Evolutionary conservation across 805 yeast genomes (phyloP), one percentile per base, ranked within the genome.

Genomic region (Cyberlindnera americana): DNA sequence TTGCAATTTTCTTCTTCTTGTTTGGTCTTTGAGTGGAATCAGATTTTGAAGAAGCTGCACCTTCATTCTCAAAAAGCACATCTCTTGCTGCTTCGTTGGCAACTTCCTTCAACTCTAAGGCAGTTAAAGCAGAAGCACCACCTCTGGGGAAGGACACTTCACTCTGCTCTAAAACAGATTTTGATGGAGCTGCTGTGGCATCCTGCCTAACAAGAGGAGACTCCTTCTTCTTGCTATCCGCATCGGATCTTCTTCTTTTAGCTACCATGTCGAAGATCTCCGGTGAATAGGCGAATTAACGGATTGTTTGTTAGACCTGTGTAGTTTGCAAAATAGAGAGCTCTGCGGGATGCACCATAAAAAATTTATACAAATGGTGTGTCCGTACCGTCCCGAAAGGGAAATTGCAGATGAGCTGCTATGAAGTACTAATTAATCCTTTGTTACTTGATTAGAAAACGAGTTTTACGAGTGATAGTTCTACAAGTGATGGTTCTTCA

Each of bases 11-110:
- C 57, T 59, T 74, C 65, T 60, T 70, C 64, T 66, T 78, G 43
- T 56, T 62, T 27, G 67, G 62, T 28, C 59, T 58, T 6, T 43
- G 51, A 15, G 49, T 12, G 5, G 41, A 35, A 5, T 49, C 40
- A 14, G 46, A 37, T 18, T 44, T 40, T 8, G 44, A 6, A 17
- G 40, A 6, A 17, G 40, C 23, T 24, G 33, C 24, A 27, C 13
- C 25, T 4, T 53, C 57, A 22, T 52, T 59, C 27, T 59, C 91
- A 47, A 86, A 85, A 35, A 90, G 67, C 29, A 86, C 93, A 65
- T 93, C 99, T 47, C 76, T 77, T 17, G 90, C 81, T 35, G 91
- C 99, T 62, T 91, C 95, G 59, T 88, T 89, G 29, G 95, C 82
- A 37, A 91, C 91, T 58, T 88, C 93, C 60, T 88, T 89, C 50